phyloP scores from a whole-genome alignment of 1,139 yeast species.

The Suhomyces yuchorum region DNA sequence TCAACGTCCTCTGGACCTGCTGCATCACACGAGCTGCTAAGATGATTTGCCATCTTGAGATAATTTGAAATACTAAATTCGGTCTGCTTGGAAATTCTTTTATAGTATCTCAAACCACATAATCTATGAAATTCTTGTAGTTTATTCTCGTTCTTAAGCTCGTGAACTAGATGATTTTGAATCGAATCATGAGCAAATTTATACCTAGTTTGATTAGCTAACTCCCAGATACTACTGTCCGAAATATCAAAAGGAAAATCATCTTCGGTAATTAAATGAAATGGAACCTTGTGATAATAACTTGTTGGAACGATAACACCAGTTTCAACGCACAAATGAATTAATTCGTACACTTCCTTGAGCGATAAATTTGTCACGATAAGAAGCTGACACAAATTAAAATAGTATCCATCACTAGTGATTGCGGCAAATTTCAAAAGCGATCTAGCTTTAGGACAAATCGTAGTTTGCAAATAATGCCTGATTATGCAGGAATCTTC shows the following conservation, averaged over 20 bases:
- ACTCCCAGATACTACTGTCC: conserved; percentile 36
- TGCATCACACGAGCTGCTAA: conserved; percentile 31
- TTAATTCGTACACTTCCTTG: conserved; percentile 26
- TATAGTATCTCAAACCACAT: conserved; percentile 47
- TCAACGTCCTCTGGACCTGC: conserved; percentile 29
- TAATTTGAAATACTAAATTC: conserved; percentile 27
- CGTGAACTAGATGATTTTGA: conserved; percentile 28
- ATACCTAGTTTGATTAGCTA: conserved; percentile 38
- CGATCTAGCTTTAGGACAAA: conserved; percentile 21
- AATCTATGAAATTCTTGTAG: conserved; percentile 37
- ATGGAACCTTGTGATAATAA: conserved; percentile 52
- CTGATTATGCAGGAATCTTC: conserved; percentile 13
- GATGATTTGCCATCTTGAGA: conserved; percentile 39
- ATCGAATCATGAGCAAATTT: conserved; percentile 43
- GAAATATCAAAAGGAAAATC: conserved; percentile 42
- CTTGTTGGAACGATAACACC: conserved; percentile 43
- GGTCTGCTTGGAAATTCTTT: conserved; percentile 24
- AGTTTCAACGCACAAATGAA: conserved; percentile 38
- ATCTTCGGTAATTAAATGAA: conserved; percentile 35
- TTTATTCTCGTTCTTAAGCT: conserved; percentile 28
- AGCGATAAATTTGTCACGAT: conserved; percentile 39
- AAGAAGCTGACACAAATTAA: conserved; percentile 46
- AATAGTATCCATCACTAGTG: conserved; percentile 42
- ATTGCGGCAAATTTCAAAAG: conserved; percentile 50
- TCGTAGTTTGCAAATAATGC: conserved; percentile 17